Evolutionary conservation across 352 stramenopile genomes (phyloP).

Genomic region (Phytophthora pseudosyringae): DNA sequence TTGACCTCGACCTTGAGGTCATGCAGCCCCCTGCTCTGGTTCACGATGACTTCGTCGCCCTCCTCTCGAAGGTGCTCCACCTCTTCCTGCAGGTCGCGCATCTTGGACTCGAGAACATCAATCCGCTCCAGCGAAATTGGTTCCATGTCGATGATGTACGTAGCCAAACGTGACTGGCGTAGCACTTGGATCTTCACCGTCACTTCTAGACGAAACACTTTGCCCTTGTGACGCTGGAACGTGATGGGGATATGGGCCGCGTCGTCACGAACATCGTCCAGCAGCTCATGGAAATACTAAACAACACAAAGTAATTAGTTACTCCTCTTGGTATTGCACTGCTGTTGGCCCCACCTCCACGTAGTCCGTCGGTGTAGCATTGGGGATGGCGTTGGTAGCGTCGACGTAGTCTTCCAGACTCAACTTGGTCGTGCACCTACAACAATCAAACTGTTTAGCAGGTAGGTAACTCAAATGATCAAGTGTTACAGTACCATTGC

Average conservation of each 20-base stretch:
- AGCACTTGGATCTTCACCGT: slow-evolving; percentile 3
- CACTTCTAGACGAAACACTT: background rate
- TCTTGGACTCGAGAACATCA: slow-evolving; percentile 17
- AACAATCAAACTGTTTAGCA: too few relatives aligned
- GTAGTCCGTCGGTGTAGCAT: slow-evolving; percentile 7
- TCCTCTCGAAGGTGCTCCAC: background rate
- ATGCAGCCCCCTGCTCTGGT: background rate
- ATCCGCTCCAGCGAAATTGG: slow-evolving; percentile 12
- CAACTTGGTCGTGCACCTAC: slow-evolving; percentile 3
- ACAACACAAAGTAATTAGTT: background rate
- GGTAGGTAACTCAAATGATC: background rate
- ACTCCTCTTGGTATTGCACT: background rate
- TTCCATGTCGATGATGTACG: background rate
- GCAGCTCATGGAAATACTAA: slow-evolving; percentile 6
- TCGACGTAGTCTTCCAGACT: slow-evolving; percentile 6
- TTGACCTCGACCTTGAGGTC: background rate
- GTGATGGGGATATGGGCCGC: background rate
- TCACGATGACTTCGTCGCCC: too few relatives aligned
- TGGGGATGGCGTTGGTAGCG: slow-evolving; percentile 7
- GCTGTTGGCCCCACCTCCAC: slow-evolving; percentile 1
- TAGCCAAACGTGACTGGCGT: background rate
- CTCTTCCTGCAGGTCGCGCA: slow-evolving; percentile 20
- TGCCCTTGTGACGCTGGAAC: background rate
- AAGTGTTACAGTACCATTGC: slow-evolving; percentile 7
- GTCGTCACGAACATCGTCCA: background rate